phyloP scores from a whole-genome alignment of 805 yeast species.

The Hyphopichia homilentoma region DNA sequence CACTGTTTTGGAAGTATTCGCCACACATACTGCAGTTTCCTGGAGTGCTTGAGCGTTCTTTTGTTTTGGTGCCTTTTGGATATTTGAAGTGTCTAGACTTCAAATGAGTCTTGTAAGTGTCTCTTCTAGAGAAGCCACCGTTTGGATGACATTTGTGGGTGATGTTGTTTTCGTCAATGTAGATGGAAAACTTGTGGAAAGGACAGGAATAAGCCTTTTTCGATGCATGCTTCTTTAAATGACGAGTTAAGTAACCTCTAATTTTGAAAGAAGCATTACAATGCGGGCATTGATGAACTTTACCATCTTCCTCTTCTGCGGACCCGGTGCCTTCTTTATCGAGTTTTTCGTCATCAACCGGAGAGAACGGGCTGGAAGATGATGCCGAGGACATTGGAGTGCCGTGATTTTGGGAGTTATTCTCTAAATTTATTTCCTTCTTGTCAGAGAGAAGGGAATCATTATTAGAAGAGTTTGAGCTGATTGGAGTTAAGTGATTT shows the following conservation, averaged over 20 bases:
- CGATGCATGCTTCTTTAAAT: constrained; percentile 48
- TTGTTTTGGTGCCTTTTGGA: constrained; percentile 52
- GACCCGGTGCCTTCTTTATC: background rate
- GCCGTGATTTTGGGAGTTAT: constrained; percentile 6
- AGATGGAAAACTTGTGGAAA: constrained; percentile 37
- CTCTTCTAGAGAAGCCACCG: constrained; percentile 58
- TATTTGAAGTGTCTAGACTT: constrained; percentile 55
- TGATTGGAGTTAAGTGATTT: constrained; percentile 30
- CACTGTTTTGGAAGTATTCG: constrained; percentile 43
- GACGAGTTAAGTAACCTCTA: constrained; percentile 53
- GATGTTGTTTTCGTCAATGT: constrained; percentile 36
- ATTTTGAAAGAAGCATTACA: constrained; percentile 49
- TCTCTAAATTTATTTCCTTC: constrained; percentile 11
- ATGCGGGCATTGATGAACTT: constrained; percentile 41
- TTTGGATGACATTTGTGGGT: constrained; percentile 51
- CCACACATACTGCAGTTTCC: constrained; percentile 58
- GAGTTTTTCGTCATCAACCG: constrained; percentile 10
- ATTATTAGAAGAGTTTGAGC: constrained; percentile 33
- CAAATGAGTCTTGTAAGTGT: constrained; percentile 56
- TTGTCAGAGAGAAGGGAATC: constrained; percentile 24
- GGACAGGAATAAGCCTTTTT: constrained; percentile 56
- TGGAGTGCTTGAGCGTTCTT: constrained; percentile 36
- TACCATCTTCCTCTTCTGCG: constrained; percentile 13
- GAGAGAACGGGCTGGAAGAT: constrained; percentile 18
- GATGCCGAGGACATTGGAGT: constrained; percentile 30